These are phyloP conservation scores for Yamadazyma blattariae DNA, from an alignment of 1,139 yeast species.

Conservation along the genomic window DNA sequence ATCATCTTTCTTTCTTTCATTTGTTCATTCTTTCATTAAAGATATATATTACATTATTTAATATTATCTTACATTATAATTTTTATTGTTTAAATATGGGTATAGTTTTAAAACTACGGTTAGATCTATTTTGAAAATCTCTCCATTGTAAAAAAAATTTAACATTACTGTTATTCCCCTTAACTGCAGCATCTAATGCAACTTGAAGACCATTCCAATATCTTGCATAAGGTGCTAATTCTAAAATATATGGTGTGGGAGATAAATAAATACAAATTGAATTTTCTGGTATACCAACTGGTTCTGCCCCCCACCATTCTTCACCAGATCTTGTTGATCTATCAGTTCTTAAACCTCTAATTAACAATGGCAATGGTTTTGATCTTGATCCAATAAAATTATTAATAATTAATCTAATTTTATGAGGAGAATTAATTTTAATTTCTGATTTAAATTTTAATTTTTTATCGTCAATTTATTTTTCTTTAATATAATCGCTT, in stretches of 20 bases:
- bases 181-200: conserved; percentile 19
- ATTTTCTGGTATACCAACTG: conserved; percentile 24
- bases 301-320: conserved; percentile 16
- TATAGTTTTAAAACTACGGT: conserved; percentile 11
- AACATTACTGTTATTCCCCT: conserved; percentile 17
- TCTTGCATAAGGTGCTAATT: conserved; percentile 33
- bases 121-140: conserved; percentile 28
- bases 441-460: background rate
- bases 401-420: conserved; percentile 14
- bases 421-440: too few species aligned
- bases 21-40: too few species aligned
- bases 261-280: conserved; percentile 20
- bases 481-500: conserved; percentile 4
- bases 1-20: too few species aligned
- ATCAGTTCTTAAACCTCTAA: conserved; percentile 15
- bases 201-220: conserved; percentile 36
- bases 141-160: conserved; percentile 34
- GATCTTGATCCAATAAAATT: conserved; percentile 26
- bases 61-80: too few species aligned
- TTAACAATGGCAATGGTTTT: conserved; percentile 18
- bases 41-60: too few species aligned
- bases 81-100: too few species aligned
- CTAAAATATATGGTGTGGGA: conserved; percentile 21
- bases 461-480: background rate
- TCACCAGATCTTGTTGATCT: conserved; percentile 15